Base-by-base conservation (phyloP, 192 early-diverging fungal species). In the Backusella parvicylindrica region DNA sequence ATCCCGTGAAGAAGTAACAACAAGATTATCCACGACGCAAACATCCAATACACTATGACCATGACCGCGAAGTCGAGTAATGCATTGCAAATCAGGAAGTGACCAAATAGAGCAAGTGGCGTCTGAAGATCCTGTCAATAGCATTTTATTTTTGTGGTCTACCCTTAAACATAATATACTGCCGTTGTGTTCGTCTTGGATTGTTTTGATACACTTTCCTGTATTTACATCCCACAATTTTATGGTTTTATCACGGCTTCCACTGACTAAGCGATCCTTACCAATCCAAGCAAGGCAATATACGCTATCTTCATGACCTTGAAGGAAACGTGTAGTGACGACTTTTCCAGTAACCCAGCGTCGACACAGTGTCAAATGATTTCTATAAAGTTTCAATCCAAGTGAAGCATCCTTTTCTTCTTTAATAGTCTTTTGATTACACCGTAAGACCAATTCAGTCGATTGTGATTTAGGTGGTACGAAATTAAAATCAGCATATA, bases 1-100 rank as follows among this genome's bases (percentile, higher is more conserved):
- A 81, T 99, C 98, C 83, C 98, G 96, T 63, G 95, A 97, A 79
- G 96, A 97, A 9, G 90, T 93, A 16, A 97, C 92, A 13, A 97
- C 87, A 40, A 86, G 76, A 26, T 85, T 71, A 33, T 84, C 77
- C 21, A 85, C 84, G 80, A 97, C 94, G 30, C 94, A 91, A 8
- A 97, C 92, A 77, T 95, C 95, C 31, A 96, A 87, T 11, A 99
- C 95, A 13, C 94, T 91, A 0, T 89, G 84, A 0, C 87, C 67
- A 79, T 99, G 97, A n/a, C 94, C 95, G 15, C 76, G 47, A 18
- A 99, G 84, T 0, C 80, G 84, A 26, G 79, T 75, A 4, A 88
- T 38, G 7, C 81, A 85, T 15, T 53, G n/a, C 16, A 84, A 75
- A 0, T 80, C 70, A 8, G 75, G 75, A 79, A 92, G 87, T 49